A percentile compares a stretch with the other conserved stretches of the same genome.
These are phyloP conservation scores for Plenodomus tracheiphilus DNA, from an alignment of 2,329 filamentous ascomycete species.

Conservation along the genomic window DNA sequence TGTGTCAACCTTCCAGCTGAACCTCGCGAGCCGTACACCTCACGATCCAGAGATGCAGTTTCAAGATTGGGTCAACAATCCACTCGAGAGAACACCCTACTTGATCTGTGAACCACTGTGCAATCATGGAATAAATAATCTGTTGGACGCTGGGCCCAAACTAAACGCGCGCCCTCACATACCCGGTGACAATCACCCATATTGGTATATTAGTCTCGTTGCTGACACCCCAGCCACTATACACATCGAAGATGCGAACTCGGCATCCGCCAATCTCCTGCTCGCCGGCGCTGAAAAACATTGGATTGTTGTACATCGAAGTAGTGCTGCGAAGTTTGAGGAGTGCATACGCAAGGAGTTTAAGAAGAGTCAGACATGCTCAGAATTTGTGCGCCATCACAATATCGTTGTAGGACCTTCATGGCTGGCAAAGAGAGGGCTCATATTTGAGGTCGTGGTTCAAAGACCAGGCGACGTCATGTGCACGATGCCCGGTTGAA, in stretches of 20 bases:
- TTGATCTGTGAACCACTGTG: slow-evolving; percentile 1
- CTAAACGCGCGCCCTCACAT: slow-evolving; percentile 3
- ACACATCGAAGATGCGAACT: slow-evolving; percentile 9
- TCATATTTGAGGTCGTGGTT: slow-evolving; percentile 6
- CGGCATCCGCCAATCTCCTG: slow-evolving; percentile 10
- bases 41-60: no score
- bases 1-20: no score
- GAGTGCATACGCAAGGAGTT: slow-evolving; percentile 2
- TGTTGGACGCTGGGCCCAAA: slow-evolving; percentile 3
- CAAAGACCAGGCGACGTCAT: slow-evolving; percentile 8
- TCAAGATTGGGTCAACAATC: no score
- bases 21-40: no score
- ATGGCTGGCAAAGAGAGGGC: slow-evolving; percentile 4
- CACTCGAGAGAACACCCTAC: no score
- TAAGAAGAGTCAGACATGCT: slow-evolving; percentile 1
- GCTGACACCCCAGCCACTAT: slow-evolving; percentile 1
- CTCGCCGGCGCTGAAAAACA: slow-evolving; percentile 9
- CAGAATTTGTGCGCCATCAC: slow-evolving; percentile 7
- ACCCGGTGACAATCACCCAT: slow-evolving; percentile 6
- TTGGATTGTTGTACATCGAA: slow-evolving; percentile 9
- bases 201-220: slow-evolving; percentile 10
- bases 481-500: slow-evolving; percentile 6
- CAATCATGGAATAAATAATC: slow-evolving; percentile 2
- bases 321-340: slow-evolving; percentile 5
- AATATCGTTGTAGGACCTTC: slow-evolving; percentile 5